Conservation (phyloP, 352 stramenopile species). For the Globisporangium splendens region DNA sequence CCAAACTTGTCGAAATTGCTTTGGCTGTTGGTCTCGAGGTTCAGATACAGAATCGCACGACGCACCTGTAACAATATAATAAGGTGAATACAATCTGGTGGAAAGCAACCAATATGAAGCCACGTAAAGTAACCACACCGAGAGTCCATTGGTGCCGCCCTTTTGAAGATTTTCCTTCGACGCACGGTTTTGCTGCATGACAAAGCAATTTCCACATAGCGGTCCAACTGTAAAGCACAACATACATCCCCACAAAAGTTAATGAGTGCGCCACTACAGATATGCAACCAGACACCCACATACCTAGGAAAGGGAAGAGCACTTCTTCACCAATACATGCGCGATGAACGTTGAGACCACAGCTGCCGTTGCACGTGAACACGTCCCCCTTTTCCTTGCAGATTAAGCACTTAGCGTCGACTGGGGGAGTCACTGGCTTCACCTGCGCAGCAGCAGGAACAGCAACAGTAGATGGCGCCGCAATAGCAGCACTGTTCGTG, state of each 20-base stretch:
- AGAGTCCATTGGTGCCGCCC: slow-evolving; percentile 47
- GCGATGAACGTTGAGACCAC: slow-evolving; percentile 50
- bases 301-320: slow-evolving; percentile 54
- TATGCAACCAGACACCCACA: background rate
- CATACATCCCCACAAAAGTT: background rate
- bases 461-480: slow-evolving; percentile 4
- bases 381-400: slow-evolving; percentile 49
- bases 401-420: slow-evolving; percentile 36
- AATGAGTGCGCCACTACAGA: background rate
- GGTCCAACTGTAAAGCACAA: slow-evolving; percentile 34
- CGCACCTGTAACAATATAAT: slow-evolving; percentile 35
- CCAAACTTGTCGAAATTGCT: slow-evolving; percentile 78
- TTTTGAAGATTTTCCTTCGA: slow-evolving; percentile 71
- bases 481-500: slow-evolving; percentile 12
- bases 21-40: slow-evolving; percentile 60
- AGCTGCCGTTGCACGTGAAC: slow-evolving; percentile 56
- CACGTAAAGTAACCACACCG: slow-evolving; percentile 21
- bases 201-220: slow-evolving; percentile 68
- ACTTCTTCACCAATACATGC: slow-evolving; percentile 58
- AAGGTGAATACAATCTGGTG: slow-evolving; percentile 11
- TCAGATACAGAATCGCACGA: slow-evolving; percentile 66
- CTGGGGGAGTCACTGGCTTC: background rate
- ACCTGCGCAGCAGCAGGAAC: background rate
- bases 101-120: background rate
- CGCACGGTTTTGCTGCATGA: slow-evolving; percentile 64